Evolutionary conservation across 768 basidiomycete genomes (phyloP).

Genomic region (Hypsizygus marmoreus): DNA sequence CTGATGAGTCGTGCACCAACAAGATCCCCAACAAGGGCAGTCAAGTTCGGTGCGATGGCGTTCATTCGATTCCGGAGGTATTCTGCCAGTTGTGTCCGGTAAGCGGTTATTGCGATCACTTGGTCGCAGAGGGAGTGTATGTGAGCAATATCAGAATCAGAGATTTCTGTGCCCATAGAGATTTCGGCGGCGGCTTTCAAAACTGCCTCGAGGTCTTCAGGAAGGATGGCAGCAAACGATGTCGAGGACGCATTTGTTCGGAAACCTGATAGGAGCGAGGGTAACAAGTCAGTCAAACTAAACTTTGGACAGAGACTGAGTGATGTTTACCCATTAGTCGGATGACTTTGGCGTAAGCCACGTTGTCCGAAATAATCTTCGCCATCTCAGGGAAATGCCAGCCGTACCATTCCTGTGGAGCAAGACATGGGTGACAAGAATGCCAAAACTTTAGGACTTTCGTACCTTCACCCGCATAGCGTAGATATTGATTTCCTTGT

Average conservation of each 20-base stretch:
- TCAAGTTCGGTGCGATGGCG: slow-evolving; percentile 96
- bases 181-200: slow-evolving; percentile 96
- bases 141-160: slow-evolving; percentile 94
- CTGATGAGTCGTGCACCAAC: slow-evolving; percentile 93
- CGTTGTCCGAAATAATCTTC: slow-evolving; percentile 96
- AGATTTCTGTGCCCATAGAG: slow-evolving; percentile 99
- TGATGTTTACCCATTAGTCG: slow-evolving; percentile 76
- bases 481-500: slow-evolving; percentile 99
- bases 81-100: slow-evolving; percentile 93
- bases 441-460: neutral
- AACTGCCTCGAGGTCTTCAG: slow-evolving; percentile 95
- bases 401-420: slow-evolving; percentile 94
- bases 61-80: slow-evolving; percentile 98
- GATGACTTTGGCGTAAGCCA: slow-evolving; percentile 95
- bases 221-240: slow-evolving; percentile 86
- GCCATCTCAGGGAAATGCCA: slow-evolving; percentile 99
- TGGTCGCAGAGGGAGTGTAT: slow-evolving; percentile 98
- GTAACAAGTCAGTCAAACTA: too few relatives aligned
- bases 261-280: slow-evolving; percentile 60
- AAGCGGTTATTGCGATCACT: slow-evolving; percentile 93
- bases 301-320: neutral
- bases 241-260: slow-evolving; percentile 90
- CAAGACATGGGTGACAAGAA: neutral
- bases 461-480: slow-evolving; percentile 97
- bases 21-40: slow-evolving; percentile 88